A percentile compares a stretch with the other conserved stretches of the same genome.
phyloP scores from a whole-genome alignment of 345 rosid genomes.

The Fremontodendron californicum region DNA sequence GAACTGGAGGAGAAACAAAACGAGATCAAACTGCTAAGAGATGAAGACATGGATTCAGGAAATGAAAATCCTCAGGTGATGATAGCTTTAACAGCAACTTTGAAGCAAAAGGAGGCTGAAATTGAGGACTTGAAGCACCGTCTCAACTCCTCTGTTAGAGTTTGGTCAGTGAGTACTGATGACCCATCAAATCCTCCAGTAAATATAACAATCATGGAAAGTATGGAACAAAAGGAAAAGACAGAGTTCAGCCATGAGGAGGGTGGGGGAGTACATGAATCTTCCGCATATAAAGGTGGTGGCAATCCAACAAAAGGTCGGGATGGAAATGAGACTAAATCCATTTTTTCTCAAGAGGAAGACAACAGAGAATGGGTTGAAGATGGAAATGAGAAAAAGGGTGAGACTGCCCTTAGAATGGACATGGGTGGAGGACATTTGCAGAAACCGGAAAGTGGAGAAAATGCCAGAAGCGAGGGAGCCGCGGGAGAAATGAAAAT shows the following conservation, averaged over 20 bases:
- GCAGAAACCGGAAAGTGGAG: constrained; percentile 15
- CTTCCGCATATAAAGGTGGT: neutral
- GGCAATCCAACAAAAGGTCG: constrained; percentile 6
- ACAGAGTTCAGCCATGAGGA: neutral
- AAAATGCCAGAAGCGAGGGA: neutral
- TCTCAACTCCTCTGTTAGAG: constrained; percentile 23
- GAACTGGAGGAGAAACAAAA: constrained; percentile 43
- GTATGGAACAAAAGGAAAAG: constrained; percentile 6
- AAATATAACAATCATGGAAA: constrained; percentile 15
- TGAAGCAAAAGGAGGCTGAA: constrained; percentile 48
- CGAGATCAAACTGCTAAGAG: constrained; percentile 38
- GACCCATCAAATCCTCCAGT: constrained; percentile 22
- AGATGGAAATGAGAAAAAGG: constrained; percentile 11
- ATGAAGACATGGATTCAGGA: constrained; percentile 16
- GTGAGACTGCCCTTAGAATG: neutral
- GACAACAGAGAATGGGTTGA: constrained; percentile 4
- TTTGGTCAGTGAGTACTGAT: constrained; percentile 25
- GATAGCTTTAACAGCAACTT: constrained; percentile 27
- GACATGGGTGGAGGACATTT: constrained; percentile 2
- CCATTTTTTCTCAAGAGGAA: neutral
- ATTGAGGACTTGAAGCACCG: constrained; percentile 40
- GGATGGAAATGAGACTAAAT: neutral
- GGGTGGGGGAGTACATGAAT: neutral
- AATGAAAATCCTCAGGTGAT: constrained; percentile 23
- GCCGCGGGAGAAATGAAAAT: neutral